These are phyloP conservation scores for Haplosporangium sp. DNA, from an alignment of 371 early-diverging fungal genomes.

Conservation along the genomic window DNA sequence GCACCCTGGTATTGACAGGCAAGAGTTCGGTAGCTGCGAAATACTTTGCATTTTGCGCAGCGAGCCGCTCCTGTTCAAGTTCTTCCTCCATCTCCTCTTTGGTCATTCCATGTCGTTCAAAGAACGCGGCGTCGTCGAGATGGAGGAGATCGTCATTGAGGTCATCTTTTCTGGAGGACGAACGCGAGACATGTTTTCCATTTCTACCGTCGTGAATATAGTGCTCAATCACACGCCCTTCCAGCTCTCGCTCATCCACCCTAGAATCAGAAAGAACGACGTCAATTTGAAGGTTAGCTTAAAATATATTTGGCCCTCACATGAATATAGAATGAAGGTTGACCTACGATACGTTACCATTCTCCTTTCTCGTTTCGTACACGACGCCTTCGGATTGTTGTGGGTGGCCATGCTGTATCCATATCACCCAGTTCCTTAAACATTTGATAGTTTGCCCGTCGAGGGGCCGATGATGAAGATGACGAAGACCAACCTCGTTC, in stretches of 20 bases:
- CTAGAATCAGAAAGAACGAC: slow-evolving; percentile 43
- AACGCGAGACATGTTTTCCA: neutral
- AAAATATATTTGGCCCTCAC: neutral
- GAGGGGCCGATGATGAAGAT: slow-evolving; percentile 36
- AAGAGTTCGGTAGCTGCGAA: slow-evolving; percentile 61
- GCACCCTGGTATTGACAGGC: slow-evolving; percentile 38
- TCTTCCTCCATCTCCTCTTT: slow-evolving; percentile 57
- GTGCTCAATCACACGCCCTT: slow-evolving; percentile 75
- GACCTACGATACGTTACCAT: slow-evolving; percentile 57
- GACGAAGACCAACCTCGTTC: slow-evolving; percentile 51
- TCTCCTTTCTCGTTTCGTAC: slow-evolving; percentile 74
- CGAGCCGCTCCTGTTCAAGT: slow-evolving; percentile 55
- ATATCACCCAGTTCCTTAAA: neutral
- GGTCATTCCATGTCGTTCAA: slow-evolving; percentile 41
- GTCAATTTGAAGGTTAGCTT: neutral
- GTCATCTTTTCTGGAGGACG: slow-evolving; percentile 4
- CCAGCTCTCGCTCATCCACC: slow-evolving; percentile 73
- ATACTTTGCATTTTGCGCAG: slow-evolving; percentile 64
- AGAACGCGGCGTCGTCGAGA: slow-evolving; percentile 26
- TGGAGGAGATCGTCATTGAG: slow-evolving; percentile 16
- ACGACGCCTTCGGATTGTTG: slow-evolving; percentile 64
- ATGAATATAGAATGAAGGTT: too few species aligned
- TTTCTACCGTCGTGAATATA: slow-evolving; percentile 41
- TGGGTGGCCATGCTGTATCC: slow-evolving; percentile 33
- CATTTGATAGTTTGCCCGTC: slow-evolving; percentile 1